Conservation (phyloP, 2,329 filamentous ascomycete species). For the Beauveria caledonica region DNA sequence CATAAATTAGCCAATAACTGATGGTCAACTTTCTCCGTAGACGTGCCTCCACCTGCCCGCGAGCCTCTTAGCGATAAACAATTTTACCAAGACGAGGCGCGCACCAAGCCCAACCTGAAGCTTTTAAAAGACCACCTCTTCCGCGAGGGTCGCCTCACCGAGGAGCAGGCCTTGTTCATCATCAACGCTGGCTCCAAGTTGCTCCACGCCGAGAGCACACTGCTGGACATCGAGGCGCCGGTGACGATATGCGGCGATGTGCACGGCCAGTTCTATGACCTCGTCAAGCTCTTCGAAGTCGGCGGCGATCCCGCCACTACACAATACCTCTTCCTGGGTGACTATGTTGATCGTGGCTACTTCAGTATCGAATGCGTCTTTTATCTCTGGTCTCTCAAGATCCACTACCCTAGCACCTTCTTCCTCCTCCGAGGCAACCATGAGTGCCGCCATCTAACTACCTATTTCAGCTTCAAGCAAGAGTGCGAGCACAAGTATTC, state of each 20-base stretch:
- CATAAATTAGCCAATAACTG: neutral
- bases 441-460: slow-evolving; percentile 96
- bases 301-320: slow-evolving; percentile 95
- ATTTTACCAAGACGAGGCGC: slow-evolving; percentile 83
- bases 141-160: slow-evolving; percentile 89
- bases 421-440: slow-evolving; percentile 97
- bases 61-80: slow-evolving; percentile 86
- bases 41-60: slow-evolving; percentile 96
- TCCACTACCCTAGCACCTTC: slow-evolving; percentile 95
- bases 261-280: slow-evolving; percentile 96
- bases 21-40: slow-evolving; percentile 36
- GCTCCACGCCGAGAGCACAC: slow-evolving; percentile 81
- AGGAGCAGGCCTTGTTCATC: slow-evolving; percentile 96
- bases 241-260: slow-evolving; percentile 98
- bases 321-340: slow-evolving; percentile 90
- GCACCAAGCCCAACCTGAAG: slow-evolving; percentile 78
- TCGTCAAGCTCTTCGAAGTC: slow-evolving; percentile 99
- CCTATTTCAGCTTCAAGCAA: slow-evolving; percentile 99
- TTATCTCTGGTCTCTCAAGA: slow-evolving; percentile 96
- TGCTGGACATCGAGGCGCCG: slow-evolving; percentile 97
- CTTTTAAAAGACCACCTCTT: slow-evolving; percentile 99
- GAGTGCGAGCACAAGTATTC: slow-evolving; percentile 99
- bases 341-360: slow-evolving; percentile 97
- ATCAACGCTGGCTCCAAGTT: slow-evolving; percentile 80
- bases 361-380: slow-evolving; percentile 99